These are phyloP conservation scores for Ocimum tenuiflorum DNA, from an alignment of 257 asterid species.

Conservation along the genomic window DNA sequence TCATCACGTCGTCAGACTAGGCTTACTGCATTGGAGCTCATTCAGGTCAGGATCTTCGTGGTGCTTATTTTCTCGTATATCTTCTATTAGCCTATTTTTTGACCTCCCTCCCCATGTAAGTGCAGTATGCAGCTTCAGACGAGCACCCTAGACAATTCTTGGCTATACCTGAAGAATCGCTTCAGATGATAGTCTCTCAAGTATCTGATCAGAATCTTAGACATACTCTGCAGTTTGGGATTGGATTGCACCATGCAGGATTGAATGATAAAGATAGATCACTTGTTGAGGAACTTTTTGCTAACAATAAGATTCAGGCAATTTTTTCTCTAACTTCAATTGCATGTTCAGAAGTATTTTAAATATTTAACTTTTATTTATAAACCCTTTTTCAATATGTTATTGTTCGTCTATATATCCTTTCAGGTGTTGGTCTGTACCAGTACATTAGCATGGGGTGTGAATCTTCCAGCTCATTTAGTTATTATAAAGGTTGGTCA, in stretches of 20 bases:
- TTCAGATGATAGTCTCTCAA: slow-evolving; percentile 92
- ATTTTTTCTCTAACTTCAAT: slow-evolving; percentile 19
- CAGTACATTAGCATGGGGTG: slow-evolving; percentile 99
- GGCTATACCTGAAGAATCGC: slow-evolving; percentile 85
- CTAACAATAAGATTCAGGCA: slow-evolving; percentile 95
- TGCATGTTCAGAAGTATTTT: slow-evolving; percentile 12
- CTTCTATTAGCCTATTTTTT: neutral
- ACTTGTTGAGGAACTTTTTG: slow-evolving; percentile 94
- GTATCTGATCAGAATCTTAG: slow-evolving; percentile 89
- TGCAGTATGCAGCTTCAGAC: slow-evolving; percentile 88
- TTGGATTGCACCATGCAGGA: slow-evolving; percentile 98
- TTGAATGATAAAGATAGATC: slow-evolving; percentile 93
- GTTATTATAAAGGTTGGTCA: slow-evolving; percentile 83
- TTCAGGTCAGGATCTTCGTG: slow-evolving; percentile 56
- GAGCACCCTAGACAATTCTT: slow-evolving; percentile 86
- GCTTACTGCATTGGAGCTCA: slow-evolving; percentile 96
- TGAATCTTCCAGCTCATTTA: slow-evolving; percentile 97
- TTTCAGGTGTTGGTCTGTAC: slow-evolving; percentile 91
- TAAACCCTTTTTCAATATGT: slow-evolving; percentile 13
- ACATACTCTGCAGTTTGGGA: slow-evolving; percentile 95
- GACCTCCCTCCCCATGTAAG: neutral
- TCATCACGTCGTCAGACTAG: slow-evolving; percentile 99
- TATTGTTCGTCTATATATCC: slow-evolving; percentile 9
- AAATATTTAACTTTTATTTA: slow-evolving; percentile 8
- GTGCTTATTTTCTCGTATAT: slow-evolving; percentile 1